Conservation (phyloP, 2,329 filamentous ascomycete species). For the Botrytis galanthina region DNA sequence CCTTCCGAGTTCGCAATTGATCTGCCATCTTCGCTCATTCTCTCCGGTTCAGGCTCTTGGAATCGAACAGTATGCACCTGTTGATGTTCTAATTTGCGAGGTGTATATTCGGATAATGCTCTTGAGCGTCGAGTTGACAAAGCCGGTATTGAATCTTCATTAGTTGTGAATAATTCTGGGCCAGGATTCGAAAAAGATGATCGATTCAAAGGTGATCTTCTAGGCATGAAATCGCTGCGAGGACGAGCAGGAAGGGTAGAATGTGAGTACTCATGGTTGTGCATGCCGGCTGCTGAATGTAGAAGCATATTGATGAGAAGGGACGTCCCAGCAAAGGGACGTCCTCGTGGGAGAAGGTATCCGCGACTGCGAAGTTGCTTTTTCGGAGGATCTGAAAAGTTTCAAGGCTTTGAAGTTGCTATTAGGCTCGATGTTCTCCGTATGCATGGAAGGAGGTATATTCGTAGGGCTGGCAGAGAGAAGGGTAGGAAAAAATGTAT, state of each 20-base stretch:
- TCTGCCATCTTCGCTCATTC: constrained; percentile 37
- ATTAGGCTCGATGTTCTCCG: not conserved
- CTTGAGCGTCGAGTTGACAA: constrained; percentile 24
- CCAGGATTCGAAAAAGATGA: constrained; percentile 36
- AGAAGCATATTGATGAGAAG: constrained; percentile 35
- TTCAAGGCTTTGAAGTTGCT: not conserved
- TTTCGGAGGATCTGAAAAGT: not conserved
- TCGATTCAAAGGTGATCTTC: constrained; percentile 33
- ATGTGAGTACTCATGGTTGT: constrained; percentile 34
- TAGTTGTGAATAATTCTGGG: constrained; percentile 29
- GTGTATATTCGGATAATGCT: constrained; percentile 33
- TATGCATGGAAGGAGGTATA: constrained; percentile 1
- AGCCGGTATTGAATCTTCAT: constrained; percentile 28
- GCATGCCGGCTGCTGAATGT: constrained; percentile 35
- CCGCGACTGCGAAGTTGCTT: constrained; percentile 2
- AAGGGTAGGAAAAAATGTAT: not conserved
- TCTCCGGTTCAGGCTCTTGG: constrained; percentile 33
- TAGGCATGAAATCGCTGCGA: constrained; percentile 26
- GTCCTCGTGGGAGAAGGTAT: constrained; percentile 18
- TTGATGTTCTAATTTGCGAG: constrained; percentile 26
- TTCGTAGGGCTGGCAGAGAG: constrained; percentile 14
- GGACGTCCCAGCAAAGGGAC: constrained; percentile 21
- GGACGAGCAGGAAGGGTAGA: constrained; percentile 20
- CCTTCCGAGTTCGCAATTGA: constrained; percentile 37
- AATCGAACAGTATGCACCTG: constrained; percentile 31